Evolutionary conservation across 192 early-diverging fungal genomes (phyloP).

Genomic region (Chytriomyces sp.): DNA sequence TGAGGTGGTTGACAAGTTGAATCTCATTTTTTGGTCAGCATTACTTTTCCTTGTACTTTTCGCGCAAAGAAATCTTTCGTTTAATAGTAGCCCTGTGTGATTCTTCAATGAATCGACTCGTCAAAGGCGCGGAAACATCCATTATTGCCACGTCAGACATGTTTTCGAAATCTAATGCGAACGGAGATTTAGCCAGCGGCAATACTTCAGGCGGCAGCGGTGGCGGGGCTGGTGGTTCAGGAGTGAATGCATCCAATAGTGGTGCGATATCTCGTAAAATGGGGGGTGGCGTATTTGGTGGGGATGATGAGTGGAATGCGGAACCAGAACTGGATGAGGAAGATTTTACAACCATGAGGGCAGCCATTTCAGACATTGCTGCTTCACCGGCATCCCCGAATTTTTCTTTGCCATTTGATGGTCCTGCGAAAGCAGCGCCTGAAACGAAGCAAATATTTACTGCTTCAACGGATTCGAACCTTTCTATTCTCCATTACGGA

Average conservation of each 20-base stretch:
- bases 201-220: constrained; percentile 47
- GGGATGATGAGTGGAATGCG: not conserved
- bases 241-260: not conserved
- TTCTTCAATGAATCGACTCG: constrained; percentile 62
- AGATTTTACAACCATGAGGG: constrained; percentile 52
- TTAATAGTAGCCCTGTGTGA: constrained; percentile 47
- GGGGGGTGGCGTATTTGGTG: constrained; percentile 34
- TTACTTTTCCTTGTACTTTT: constrained; percentile 53
- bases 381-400: not conserved
- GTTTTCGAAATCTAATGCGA: constrained; percentile 60
- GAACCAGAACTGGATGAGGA: constrained; percentile 49
- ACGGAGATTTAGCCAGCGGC: constrained; percentile 59
- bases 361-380: constrained; percentile 8
- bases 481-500: constrained; percentile 41
- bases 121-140: constrained; percentile 63
- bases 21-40: constrained; percentile 37
- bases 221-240: not conserved
- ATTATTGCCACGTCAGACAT: constrained; percentile 57
- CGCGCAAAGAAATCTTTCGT: constrained; percentile 60
- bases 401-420: not conserved
- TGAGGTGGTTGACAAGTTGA: constrained; percentile 11
- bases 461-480: constrained; percentile 10
- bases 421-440: not conserved
- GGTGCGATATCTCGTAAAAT: constrained; percentile 44
- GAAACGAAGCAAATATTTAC: not conserved